Base-by-base conservation (phyloP, 305 asterid genomes). In the Lippia alba region DNA sequence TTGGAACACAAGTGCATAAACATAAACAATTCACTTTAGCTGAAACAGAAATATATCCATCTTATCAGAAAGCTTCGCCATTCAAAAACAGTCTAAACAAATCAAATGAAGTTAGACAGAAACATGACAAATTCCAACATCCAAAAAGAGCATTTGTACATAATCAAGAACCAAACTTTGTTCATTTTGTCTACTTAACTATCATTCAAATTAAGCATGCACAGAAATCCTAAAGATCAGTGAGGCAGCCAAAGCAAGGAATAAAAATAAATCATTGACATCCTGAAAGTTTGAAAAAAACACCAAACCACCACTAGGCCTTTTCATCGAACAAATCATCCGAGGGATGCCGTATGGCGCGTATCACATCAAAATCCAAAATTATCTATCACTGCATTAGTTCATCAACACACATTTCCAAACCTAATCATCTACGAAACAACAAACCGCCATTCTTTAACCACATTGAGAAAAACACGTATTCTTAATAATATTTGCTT, bases 21-120 rank as follows among this genome's bases (percentile, higher is more conserved):
- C 24, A 66, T 44, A 56, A 66, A 19, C 45, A 8, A 54, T 46
- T 50, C 46, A 56, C 50, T 19, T 55, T n/a, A 55, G 61, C 32
- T 51, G 20, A 16, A 39, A 16, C 61, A 66, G 3, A 17, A 16
- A 15, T 41, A 15, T 17, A 50, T 40, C 55, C 44, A 19, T 56
- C 41, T 39, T 16, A 19, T 17, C 41, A 39, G 53, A 24, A 62
- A 46, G 0, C 56, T 46, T 14, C 34, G 46, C 46, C 30, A 24
- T 12, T 24, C 12, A 46, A 14, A 46, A 45, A 41, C 3, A 24
- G 30, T 24, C 30, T 24, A 24, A 46, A 12, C 18, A 60, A 32
- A 60, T 40, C 16, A 60, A 16, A 39, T 39, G 64, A 39, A 60
- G 33, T 9, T 16, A 14, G 0, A 60, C 17, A 33, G 33, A 15